phyloP scores from a whole-genome alignment of 805 yeast genomes.

The Hagleromyces aurorensis region DNA sequence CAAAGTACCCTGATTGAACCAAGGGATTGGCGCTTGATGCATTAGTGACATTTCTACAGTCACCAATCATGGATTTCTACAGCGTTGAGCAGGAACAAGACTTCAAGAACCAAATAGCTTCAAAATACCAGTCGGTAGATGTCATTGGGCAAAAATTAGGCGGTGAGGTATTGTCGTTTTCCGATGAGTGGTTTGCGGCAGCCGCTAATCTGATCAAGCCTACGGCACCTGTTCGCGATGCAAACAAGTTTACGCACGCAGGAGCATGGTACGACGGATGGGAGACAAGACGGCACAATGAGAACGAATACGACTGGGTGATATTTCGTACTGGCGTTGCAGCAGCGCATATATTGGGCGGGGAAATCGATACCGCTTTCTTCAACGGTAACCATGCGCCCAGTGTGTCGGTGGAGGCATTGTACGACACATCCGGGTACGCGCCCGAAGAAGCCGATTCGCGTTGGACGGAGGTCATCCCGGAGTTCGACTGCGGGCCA shows the following conservation, averaged over 20 bases:
- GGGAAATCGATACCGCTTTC: conserved; percentile 88
- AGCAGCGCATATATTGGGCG: conserved; percentile 64
- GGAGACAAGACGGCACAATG: conserved; percentile 95
- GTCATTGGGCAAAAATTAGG: conserved; percentile 82
- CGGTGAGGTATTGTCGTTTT: conserved; percentile 57
- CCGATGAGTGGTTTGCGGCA: conserved; percentile 95
- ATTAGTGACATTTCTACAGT: conserved; percentile 4
- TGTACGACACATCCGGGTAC: conserved; percentile 32
- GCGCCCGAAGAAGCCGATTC: conserved; percentile 27
- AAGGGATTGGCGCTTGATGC: conserved; percentile 1
- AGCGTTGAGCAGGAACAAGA: conserved; percentile 11
- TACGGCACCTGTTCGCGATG: conserved; percentile 70
- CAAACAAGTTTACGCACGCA: conserved; percentile 65
- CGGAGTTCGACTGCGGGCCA: conserved; percentile 80
- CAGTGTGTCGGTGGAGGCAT: conserved; percentile 74
- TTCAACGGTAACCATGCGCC: conserved; percentile 97
- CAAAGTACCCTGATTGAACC: too few species aligned
- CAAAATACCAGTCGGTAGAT: conserved; percentile 36
- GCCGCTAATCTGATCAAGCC: conserved; percentile 84
- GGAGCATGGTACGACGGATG: conserved; percentile 99
- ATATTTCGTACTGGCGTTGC: conserved; percentile 76
- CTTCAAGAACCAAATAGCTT: conserved; percentile 10
- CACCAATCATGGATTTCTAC: conserved; percentile 1
- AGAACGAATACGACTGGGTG: conserved; percentile 82
- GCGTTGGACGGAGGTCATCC: conserved; percentile 66